Conservation (phyloP, 371 early-diverging fungal genomes). For the Dinochytrium kinnereticum region DNA sequence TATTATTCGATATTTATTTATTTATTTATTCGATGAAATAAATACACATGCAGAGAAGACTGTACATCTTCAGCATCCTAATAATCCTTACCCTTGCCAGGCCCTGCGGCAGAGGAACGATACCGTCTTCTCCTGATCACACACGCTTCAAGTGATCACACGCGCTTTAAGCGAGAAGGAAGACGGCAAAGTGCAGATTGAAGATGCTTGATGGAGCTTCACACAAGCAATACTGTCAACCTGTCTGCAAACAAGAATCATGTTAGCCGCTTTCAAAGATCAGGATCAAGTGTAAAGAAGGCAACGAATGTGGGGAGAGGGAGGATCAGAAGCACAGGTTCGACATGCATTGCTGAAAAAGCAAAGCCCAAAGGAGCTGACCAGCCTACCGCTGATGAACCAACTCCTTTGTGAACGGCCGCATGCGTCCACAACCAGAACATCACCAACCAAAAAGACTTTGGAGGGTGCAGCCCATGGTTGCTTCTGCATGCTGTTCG, state of each 20-base stretch:
- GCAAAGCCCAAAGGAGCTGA: neutral
- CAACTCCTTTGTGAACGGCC: neutral
- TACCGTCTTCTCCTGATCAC: too few relatives aligned
- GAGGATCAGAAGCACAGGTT: neutral
- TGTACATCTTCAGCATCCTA: too few relatives aligned
- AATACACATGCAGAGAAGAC: too few relatives aligned
- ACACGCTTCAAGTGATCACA: too few relatives aligned
- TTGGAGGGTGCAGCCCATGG: neutral
- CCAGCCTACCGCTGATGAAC: slow-evolving; percentile 14
- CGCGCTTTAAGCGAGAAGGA: too few relatives aligned
- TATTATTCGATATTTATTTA: too few relatives aligned
- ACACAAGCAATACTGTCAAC: neutral
- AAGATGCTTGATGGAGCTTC: too few relatives aligned
- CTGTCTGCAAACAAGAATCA: neutral
- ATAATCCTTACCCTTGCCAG: too few relatives aligned
- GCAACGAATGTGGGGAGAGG: neutral
- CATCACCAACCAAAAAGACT: neutral
- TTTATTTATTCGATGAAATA: too few relatives aligned
- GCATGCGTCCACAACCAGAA: neutral
- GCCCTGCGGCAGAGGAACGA: too few relatives aligned
- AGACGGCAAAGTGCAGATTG: too few relatives aligned
- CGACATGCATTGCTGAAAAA: neutral
- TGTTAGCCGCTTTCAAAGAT: neutral
- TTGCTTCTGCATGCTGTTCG: neutral
- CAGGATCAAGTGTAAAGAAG: neutral